These are phyloP conservation scores for Clitopilus passeckerianus DNA, from an alignment of 768 basidiomycete genomes.

Conservation along the genomic window DNA sequence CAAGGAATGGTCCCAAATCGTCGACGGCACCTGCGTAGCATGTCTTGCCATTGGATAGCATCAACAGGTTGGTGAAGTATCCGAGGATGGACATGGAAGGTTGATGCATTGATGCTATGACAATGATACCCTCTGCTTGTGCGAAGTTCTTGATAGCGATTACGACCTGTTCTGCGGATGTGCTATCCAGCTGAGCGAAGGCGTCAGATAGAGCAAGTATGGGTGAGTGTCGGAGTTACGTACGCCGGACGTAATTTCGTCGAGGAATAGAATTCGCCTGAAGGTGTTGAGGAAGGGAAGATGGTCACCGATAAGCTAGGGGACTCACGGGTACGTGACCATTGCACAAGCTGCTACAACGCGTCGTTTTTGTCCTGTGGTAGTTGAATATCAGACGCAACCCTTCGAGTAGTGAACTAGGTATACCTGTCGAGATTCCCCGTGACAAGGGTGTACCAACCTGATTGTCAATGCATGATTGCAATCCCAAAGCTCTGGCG, in stretches of 20 bases:
- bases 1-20: conserved; percentile 32
- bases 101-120: conserved; percentile 65
- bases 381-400: not conserved
- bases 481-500: conserved; percentile 40
- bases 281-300: not conserved
- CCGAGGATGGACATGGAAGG: conserved; percentile 55
- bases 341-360: conserved; percentile 56
- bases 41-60: conserved; percentile 48
- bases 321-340: conserved; percentile 46
- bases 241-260: conserved; percentile 55
- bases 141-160: conserved; percentile 39
- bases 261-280: conserved; percentile 53
- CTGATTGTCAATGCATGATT: conserved; percentile 37
- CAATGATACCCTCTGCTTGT: conserved; percentile 41
- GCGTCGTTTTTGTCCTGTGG: conserved; percentile 51
- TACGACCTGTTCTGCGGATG: conserved; percentile 36
- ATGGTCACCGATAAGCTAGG: not conserved
- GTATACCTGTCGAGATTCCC: conserved; percentile 42
- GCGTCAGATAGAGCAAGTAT: not conserved
- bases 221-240: conserved; percentile 3
- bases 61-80: conserved; percentile 53
- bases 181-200: conserved; percentile 38
- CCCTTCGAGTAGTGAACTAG: not conserved
- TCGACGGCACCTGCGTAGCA: conserved; percentile 39
- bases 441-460: conserved; percentile 56